phyloP scores from a whole-genome alignment of 331 rosid species.

The Quercus tomentella region DNA sequence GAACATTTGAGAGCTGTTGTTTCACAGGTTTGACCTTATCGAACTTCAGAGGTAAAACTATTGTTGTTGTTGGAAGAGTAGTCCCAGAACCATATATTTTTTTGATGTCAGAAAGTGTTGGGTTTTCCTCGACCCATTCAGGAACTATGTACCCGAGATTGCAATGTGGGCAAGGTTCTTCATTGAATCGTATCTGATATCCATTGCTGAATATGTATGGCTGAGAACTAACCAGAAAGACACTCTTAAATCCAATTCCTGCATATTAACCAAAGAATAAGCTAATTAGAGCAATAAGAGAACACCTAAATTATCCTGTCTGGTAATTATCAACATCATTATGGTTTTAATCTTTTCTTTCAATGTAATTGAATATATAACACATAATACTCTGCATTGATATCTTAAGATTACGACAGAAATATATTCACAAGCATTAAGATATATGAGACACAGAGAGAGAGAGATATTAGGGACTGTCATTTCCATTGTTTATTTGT shows the following conservation, averaged over 20 bases:
- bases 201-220: constrained; percentile 82
- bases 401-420: too few species aligned
- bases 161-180: constrained; percentile 69
- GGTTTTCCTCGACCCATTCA: constrained; percentile 65
- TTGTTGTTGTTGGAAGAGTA: constrained; percentile 29
- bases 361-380: too few species aligned
- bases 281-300: not conserved
- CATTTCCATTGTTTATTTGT: too few species aligned
- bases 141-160: constrained; percentile 70
- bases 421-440: too few species aligned
- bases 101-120: constrained; percentile 38
- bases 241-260: constrained; percentile 97
- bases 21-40: constrained; percentile 34
- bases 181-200: constrained; percentile 66
- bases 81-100: constrained; percentile 40
- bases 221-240: constrained; percentile 57
- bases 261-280: constrained; percentile 12
- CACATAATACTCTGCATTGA: too few species aligned
- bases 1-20: constrained; percentile 59
- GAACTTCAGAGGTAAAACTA: constrained; percentile 37
- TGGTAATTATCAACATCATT: too few species aligned
- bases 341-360: too few species aligned
- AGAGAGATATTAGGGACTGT: too few species aligned
- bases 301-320: too few species aligned
- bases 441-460: too few species aligned